Percentiles rank a stretch among this genome's conserved stretches.
These are phyloP conservation scores for Lachnellula hyalina DNA, from an alignment of 2,329 filamentous ascomycete species.

Conservation along the genomic window DNA sequence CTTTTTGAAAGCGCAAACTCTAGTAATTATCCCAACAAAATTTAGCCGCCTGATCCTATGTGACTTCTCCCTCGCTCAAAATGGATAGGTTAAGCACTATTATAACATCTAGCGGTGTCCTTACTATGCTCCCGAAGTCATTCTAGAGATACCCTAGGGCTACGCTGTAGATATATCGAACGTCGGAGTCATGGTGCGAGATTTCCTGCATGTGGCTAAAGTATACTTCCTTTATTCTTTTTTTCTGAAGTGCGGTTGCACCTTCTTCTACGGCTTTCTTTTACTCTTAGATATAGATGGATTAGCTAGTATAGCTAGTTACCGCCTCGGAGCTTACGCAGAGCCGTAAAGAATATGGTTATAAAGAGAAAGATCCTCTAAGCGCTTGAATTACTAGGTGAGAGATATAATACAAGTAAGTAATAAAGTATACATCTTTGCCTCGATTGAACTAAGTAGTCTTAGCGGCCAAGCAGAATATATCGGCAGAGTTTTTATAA, in stretches of 20 bases:
- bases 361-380: no score
- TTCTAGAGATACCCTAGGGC: constrained; percentile 34
- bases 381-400: no score
- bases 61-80: constrained; percentile 22
- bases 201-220: constrained; percentile 10
- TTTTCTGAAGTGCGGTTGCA: no score
- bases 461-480: not conserved
- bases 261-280: no score
- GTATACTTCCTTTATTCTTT: no score
- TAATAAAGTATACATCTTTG: no score
- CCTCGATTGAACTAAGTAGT: no score
- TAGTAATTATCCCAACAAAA: constrained; percentile 19
- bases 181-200: constrained; percentile 31
- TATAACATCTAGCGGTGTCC: constrained; percentile 25
- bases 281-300: no score
- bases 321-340: no score
- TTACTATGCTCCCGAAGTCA: constrained; percentile 33
- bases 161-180: constrained; percentile 35
- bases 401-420: no score
- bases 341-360: no score
- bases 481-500: not conserved
- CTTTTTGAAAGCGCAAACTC: constrained; percentile 22
- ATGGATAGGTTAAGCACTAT: constrained; percentile 20
- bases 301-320: no score
- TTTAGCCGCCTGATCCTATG: constrained; percentile 23